Conservation (phyloP, 2,329 filamentous ascomycete species). For the Cladosporium oxysporum region DNA sequence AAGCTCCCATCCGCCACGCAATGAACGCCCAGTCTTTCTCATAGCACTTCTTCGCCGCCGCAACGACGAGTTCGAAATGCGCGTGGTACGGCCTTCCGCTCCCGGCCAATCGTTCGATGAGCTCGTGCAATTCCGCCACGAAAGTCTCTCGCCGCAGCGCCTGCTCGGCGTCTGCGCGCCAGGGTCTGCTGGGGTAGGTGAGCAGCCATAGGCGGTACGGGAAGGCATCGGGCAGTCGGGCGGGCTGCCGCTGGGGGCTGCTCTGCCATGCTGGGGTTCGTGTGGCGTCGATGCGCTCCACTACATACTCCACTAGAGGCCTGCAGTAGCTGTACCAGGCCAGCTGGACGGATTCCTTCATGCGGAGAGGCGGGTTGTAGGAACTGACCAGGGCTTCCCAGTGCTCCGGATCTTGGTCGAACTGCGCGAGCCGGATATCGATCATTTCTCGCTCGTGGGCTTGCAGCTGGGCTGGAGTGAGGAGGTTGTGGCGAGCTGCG, state of each 20-base stretch:
- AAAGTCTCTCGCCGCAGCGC: neutral
- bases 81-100: constrained; percentile 11
- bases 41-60: constrained; percentile 12
- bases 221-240: constrained; percentile 29
- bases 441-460: constrained; percentile 13
- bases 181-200: constrained; percentile 25
- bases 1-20: neutral
- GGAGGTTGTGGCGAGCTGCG: constrained; percentile 28
- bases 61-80: neutral
- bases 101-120: neutral
- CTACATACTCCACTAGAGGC: constrained; percentile 24
- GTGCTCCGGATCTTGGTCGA: neutral
- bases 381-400: constrained; percentile 15
- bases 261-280: constrained; percentile 25
- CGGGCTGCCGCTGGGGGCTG: constrained; percentile 21
- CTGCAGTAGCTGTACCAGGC: constrained; percentile 21
- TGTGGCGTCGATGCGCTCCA: constrained; percentile 22
- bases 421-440: constrained; percentile 18
- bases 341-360: neutral
- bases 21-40: constrained; percentile 11
- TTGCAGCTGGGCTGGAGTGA: constrained; percentile 20
- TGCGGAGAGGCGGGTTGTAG: constrained; percentile 11
- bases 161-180: neutral
- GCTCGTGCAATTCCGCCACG: neutral
- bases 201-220: constrained; percentile 33